Percentiles rank a stretch among this genome's conserved stretches.
Conservation (phyloP, 2,329 filamentous ascomycete genomes). For the Dendryphion nanum region DNA sequence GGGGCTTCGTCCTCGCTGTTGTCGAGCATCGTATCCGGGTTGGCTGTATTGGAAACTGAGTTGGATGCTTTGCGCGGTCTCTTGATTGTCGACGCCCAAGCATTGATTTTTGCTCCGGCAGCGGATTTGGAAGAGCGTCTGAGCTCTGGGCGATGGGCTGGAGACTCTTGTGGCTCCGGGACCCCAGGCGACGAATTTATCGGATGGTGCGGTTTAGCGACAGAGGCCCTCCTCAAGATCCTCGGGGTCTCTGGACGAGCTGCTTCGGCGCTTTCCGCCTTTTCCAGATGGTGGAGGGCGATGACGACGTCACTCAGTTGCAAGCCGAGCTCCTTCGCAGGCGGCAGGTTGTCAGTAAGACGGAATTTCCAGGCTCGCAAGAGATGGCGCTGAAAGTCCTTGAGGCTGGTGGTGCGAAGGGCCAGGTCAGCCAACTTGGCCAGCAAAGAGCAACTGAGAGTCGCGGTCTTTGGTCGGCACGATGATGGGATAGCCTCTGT, state of each 20-base stretch:
- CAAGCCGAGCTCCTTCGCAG: background rate
- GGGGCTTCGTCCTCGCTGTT: too few species aligned
- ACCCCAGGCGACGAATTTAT: too few species aligned
- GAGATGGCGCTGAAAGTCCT: background rate
- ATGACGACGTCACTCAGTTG: background rate
- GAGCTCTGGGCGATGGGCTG: too few species aligned
- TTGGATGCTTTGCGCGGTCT: too few species aligned
- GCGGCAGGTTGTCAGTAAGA: too few species aligned
- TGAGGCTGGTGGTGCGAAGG: background rate
- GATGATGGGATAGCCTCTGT: slow-evolving; percentile 4
- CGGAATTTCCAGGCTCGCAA: background rate
- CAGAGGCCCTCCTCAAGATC: background rate
- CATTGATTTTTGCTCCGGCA: background rate
- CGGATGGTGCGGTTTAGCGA: background rate
- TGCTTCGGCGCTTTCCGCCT: background rate
- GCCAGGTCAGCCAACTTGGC: slow-evolving; percentile 1
- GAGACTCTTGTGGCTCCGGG: too few species aligned
- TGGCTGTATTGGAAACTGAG: too few species aligned
- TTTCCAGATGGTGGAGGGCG: slow-evolving; percentile 1
- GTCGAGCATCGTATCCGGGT: too few species aligned
- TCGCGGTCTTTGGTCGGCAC: background rate
- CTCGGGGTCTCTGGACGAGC: background rate
- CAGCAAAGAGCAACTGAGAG: background rate
- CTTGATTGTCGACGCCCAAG: too few species aligned
- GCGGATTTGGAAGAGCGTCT: background rate